A percentile compares a stretch with the other conserved stretches of the same genome.
These are phyloP conservation scores for Zymoseptoria passerinii DNA, from an alignment of 2,329 filamentous ascomycete genomes.

Conservation along the genomic window DNA sequence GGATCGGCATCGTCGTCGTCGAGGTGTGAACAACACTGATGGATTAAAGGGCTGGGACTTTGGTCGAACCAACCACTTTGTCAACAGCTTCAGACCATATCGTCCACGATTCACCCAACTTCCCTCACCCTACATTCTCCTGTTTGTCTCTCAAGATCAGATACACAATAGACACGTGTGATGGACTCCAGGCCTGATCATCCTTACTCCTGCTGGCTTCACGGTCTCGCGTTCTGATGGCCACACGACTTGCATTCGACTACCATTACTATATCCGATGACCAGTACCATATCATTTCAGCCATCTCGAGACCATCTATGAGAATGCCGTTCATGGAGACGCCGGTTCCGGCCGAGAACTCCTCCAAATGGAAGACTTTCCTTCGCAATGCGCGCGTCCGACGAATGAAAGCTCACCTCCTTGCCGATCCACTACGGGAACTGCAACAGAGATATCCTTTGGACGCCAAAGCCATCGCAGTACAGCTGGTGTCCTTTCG, in stretches of 20 bases:
- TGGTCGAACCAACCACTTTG: neutral
- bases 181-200: neutral
- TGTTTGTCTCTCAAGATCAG: neutral
- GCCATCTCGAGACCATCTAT: neutral
- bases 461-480: slow-evolving; percentile 15
- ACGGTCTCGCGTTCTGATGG: neutral
- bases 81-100: neutral
- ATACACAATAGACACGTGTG: neutral
- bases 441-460: slow-evolving; percentile 8
- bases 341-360: neutral
- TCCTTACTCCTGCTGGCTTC: neutral
- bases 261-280: no score
- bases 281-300: neutral
- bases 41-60: neutral
- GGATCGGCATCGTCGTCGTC: no score
- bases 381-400: slow-evolving; percentile 5
- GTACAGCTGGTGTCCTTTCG: slow-evolving; percentile 20
- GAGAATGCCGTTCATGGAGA: slow-evolving; percentile 1
- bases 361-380: slow-evolving; percentile 3
- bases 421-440: slow-evolving; percentile 12
- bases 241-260: no score
- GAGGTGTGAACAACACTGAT: neutral
- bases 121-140: neutral
- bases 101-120: neutral
- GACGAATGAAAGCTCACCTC: slow-evolving; percentile 1